A percentile compares a stretch with the other conserved stretches of the same genome.
These are phyloP conservation scores for Fraxinus sp. DNA, from an alignment of 305 asterid genomes.

Conservation along the genomic window DNA sequence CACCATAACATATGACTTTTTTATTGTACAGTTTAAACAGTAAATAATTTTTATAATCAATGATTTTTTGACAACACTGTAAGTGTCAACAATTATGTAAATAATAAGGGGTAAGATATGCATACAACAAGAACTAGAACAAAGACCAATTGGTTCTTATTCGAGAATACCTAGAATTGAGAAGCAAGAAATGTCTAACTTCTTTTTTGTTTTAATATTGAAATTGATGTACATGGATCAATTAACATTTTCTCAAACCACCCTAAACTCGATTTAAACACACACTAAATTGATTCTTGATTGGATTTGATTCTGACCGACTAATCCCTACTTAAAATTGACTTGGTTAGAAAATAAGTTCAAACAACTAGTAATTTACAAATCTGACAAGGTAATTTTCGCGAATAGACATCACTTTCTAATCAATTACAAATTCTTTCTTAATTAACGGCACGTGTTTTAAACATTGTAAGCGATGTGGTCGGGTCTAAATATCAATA, in stretches of 20 bases:
- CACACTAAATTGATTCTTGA: neutral
- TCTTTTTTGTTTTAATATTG: neutral
- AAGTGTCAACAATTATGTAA: no score
- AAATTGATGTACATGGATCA: neutral
- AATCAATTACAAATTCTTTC: neutral
- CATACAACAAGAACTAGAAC: no score
- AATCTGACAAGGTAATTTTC: neutral
- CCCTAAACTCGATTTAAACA: neutral
- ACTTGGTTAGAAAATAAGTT: neutral
- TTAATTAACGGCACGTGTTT: neutral
- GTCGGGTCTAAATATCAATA: neutral
- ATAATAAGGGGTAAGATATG: no score
- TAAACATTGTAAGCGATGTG: neutral
- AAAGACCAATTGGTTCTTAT: no score
- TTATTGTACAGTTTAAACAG: no score
- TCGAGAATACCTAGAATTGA: no score
- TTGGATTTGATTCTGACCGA: neutral
- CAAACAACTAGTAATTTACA: neutral
- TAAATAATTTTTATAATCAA: no score
- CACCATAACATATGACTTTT: no score
- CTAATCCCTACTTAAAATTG: neutral
- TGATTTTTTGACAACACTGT: no score
- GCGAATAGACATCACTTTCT: neutral
- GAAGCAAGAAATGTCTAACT: no score
- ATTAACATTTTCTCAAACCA: no score